Evolutionary conservation across 1,284 basidiomycete genomes (phyloP).

Genomic region (Neonothopanus nambi): DNA sequence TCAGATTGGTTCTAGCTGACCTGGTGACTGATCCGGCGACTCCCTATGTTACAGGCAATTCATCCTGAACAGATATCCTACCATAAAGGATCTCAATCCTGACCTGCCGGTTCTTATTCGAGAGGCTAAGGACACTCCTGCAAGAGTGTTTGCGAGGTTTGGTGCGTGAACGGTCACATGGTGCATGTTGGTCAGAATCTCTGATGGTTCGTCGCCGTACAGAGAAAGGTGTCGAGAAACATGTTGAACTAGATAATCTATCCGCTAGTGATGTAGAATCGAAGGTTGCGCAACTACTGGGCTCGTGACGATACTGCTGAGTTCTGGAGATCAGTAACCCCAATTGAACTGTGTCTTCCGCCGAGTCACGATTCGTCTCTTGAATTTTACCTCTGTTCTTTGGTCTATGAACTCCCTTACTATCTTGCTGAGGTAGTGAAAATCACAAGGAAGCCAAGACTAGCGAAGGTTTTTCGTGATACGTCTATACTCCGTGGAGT

Average conservation of each 20-base stretch:
- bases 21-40: too few relatives aligned
- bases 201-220: slow-evolving; percentile 7
- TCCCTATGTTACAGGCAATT: slow-evolving; percentile 66
- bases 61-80: slow-evolving; percentile 77
- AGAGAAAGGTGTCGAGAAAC: slow-evolving; percentile 81
- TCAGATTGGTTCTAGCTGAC: neutral
- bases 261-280: slow-evolving; percentile 70
- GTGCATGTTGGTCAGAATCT: neutral
- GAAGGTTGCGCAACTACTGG: slow-evolving; percentile 65
- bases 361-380: too few relatives aligned
- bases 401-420: too few relatives aligned
- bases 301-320: slow-evolving; percentile 26
- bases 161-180: slow-evolving; percentile 57
- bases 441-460: too few relatives aligned
- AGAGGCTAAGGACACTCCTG: slow-evolving; percentile 87
- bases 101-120: slow-evolving; percentile 88
- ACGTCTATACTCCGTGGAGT: too few relatives aligned
- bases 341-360: too few relatives aligned
- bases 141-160: slow-evolving; percentile 87
- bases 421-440: too few relatives aligned
- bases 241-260: slow-evolving; percentile 79
- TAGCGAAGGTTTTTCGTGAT: too few relatives aligned
- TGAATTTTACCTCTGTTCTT: too few relatives aligned
- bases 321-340: too few relatives aligned
- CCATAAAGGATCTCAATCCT: slow-evolving; percentile 87